Evolutionary conservation across 1,284 basidiomycete species (phyloP).

Genomic region (Ceraceosorus guamensis): DNA sequence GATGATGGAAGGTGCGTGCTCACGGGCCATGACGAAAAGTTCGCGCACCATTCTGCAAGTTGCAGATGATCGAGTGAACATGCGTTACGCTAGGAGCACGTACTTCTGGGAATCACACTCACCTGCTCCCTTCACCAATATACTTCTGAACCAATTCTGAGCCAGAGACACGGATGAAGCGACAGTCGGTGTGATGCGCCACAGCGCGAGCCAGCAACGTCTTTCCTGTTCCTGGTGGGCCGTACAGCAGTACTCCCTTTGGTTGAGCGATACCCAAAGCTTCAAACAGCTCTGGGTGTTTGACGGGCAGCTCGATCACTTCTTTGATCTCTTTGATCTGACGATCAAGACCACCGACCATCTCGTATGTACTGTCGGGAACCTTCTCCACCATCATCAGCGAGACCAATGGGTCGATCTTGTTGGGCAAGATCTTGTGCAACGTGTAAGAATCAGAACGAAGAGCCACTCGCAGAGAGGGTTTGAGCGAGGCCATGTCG

Average conservation of each 20-base stretch:
- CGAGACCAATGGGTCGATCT: slow-evolving; percentile 47
- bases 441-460: slow-evolving; percentile 86
- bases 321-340: slow-evolving; percentile 99
- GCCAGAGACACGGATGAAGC: slow-evolving; percentile 93
- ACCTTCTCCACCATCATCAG: slow-evolving; percentile 99
- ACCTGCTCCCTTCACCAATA: slow-evolving; percentile 91
- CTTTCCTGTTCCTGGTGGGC: slow-evolving; percentile 47
- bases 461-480: slow-evolving; percentile 84
- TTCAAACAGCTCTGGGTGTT: slow-evolving; percentile 96
- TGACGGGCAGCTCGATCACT: slow-evolving; percentile 95
- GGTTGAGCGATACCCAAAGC: slow-evolving; percentile 93
- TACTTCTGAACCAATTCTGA: slow-evolving; percentile 97
- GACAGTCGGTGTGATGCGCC: slow-evolving; percentile 88
- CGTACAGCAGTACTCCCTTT: slow-evolving; percentile 55
- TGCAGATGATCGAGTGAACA: background rate
- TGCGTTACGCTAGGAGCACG: background rate
- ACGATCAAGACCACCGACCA: slow-evolving; percentile 95
- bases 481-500: slow-evolving; percentile 70
- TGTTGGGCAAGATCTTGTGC: slow-evolving; percentile 48
- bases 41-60: slow-evolving; percentile 57
- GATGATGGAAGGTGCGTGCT: slow-evolving; percentile 98
- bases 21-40: slow-evolving; percentile 95
- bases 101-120: slow-evolving; percentile 56
- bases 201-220: slow-evolving; percentile 46
- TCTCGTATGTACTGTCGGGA: slow-evolving; percentile 96